Conservation (phyloP, 129 eudicot species). For the Smallanthus sonchifolius region DNA sequence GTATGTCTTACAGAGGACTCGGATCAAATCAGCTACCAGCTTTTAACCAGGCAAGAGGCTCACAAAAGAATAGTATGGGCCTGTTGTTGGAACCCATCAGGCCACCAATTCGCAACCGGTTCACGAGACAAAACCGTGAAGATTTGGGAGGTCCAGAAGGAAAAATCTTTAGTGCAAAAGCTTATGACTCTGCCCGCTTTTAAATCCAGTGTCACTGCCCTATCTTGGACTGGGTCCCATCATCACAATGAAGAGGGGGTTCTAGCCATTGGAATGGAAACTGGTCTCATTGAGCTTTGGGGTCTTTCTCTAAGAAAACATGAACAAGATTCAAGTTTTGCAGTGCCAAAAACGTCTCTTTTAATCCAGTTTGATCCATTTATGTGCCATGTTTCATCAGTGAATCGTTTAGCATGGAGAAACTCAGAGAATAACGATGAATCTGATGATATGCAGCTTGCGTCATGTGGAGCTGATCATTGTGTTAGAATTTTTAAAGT, state of each 20-base stretch:
- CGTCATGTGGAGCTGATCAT: slow-evolving; percentile 93
- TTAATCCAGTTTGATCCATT: slow-evolving; percentile 58
- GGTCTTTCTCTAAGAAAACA: slow-evolving; percentile 36
- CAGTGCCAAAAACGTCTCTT: slow-evolving; percentile 38
- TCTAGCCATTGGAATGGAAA: slow-evolving; percentile 88
- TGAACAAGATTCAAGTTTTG: slow-evolving; percentile 12
- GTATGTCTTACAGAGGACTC: slow-evolving; percentile 36
- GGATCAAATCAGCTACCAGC: slow-evolving; percentile 53
- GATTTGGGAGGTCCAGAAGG: slow-evolving; percentile 65
- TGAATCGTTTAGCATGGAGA: slow-evolving; percentile 75
- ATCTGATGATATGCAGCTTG: slow-evolving; percentile 54
- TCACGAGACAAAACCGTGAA: slow-evolving; percentile 91
- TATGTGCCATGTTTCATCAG: slow-evolving; percentile 80
- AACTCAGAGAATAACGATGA: slow-evolving; percentile 42
- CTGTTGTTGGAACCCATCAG: slow-evolving; percentile 89
- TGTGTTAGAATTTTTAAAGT: slow-evolving; percentile 76
- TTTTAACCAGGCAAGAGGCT: slow-evolving; percentile 75
- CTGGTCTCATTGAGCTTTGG: slow-evolving; percentile 81
- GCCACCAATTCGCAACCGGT: slow-evolving; percentile 79
- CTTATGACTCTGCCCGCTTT: slow-evolving; percentile 61
- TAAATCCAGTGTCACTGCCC: slow-evolving; percentile 69
- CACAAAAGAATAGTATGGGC: slow-evolving; percentile 97
- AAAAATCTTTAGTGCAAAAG: slow-evolving; percentile 38
- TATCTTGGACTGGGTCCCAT: slow-evolving; percentile 73
- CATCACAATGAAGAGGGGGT: slow-evolving; percentile 45